Evolutionary conservation across 139 green algal genomes (phyloP), one percentile per base, ranked within the genome.

Genomic region (Coccomyxa sp.): DNA sequence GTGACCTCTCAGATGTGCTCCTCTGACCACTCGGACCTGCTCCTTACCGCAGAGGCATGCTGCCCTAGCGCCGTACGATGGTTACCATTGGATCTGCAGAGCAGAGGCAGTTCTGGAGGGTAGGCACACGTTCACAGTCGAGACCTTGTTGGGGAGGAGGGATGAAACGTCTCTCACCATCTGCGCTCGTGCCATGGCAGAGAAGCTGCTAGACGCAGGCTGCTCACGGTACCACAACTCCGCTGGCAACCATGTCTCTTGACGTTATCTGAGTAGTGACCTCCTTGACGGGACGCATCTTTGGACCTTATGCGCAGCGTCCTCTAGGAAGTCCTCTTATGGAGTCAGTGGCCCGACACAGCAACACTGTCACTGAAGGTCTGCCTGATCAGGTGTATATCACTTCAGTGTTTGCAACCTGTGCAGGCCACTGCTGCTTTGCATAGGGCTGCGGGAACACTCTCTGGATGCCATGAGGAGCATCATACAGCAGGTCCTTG

Each of bases 101-200:
- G 44, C 33, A 33, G 69, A 73, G 39, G 27, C 12, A 35, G 10
- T 16, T 10, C 22, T 76, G 73, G 37, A 77, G 73, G 39, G 85
- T 64, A 38, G 70, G 40, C 50, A 55, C 18, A 82, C 73, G 6
- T 89, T 77, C 35, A 70, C 24, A 0, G 77, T 85, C 2, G 58
- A 72, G 8, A 82, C 72, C 29, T 76, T 89, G 37, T 73, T 89
- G n/a, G 82, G 84, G 31, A 41, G 31, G 10, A 55, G 79, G 7
- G 77, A 84, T 55, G 77, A 88, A n/a, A 44, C 73, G n/a, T 18
- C 70, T 29, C 80, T 73, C 8, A 71, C 82, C 37, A 39, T 89
- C 27, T 86, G 76, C 36, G 77, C 85, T 1, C 75, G 83, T 0
- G 70, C 70, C 71, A 39, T 89, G 44, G 83, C 76, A 16, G 82